Percentiles rank a stretch among this genome's conserved stretches.
Conservation (phyloP, 2,329 filamentous ascomycete species). For the Metarhizium brunneum region DNA sequence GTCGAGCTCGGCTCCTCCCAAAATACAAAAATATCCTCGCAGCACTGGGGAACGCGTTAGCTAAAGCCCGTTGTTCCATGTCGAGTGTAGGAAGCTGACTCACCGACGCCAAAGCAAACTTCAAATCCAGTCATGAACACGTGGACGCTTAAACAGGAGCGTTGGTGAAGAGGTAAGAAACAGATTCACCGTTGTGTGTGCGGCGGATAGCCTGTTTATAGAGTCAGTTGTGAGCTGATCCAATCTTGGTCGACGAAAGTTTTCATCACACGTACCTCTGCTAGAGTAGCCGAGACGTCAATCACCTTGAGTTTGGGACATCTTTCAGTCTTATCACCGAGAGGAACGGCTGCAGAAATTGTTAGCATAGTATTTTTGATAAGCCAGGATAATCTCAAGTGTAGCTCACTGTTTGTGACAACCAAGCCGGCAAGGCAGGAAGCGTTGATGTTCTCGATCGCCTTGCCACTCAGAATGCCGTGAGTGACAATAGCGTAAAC, state of each 20-base stretch:
- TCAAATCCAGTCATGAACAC: not conserved
- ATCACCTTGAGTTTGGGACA: conserved; percentile 82
- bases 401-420: conserved; percentile 67
- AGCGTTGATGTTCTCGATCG: conserved; percentile 76
- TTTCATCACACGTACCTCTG: conserved; percentile 33
- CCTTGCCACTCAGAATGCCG: conserved; percentile 80
- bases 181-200: conserved; percentile 57
- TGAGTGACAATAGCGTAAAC: conserved; percentile 95
- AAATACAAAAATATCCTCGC: not conserved
- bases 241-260: not conserved
- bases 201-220: conserved; percentile 49
- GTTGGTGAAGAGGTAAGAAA: conserved; percentile 61
- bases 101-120: not conserved
- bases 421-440: conserved; percentile 71
- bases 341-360: conserved; percentile 22
- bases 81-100: not conserved
- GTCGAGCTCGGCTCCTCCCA: not conserved
- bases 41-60: not conserved
- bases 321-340: conserved; percentile 68
- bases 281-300: conserved; percentile 77
- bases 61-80: not conserved
- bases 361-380: conserved; percentile 14
- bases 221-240: conserved; percentile 4
- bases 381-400: not conserved
- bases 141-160: conserved; percentile 37